Evolutionary conservation across 106 monocot genomes (phyloP).

Genomic region (Dendrobium nobile): DNA sequence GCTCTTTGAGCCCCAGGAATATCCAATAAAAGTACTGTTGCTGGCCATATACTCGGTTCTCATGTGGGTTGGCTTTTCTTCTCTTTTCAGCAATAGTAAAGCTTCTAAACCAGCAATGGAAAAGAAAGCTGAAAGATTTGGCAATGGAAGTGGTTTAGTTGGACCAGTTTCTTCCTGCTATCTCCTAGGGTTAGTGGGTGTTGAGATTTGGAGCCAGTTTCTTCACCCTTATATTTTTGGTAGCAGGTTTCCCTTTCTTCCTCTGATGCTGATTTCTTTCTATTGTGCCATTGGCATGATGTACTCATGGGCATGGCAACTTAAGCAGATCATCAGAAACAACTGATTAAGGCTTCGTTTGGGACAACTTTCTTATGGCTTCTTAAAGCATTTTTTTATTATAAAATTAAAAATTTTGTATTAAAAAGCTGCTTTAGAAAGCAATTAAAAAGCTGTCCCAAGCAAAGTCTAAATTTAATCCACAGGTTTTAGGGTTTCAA

Average conservation of each 20-base stretch:
- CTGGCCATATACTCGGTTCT: constrained; percentile 38
- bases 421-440: too few species aligned
- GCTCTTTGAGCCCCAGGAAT: constrained; percentile 78
- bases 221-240: constrained; percentile 62
- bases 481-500: not conserved
- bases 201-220: constrained; percentile 77
- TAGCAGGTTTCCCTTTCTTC: constrained; percentile 62
- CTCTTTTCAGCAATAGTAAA: constrained; percentile 23
- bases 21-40: constrained; percentile 69
- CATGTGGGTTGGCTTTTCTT: constrained; percentile 54
- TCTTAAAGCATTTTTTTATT: too few species aligned
- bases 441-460: too few species aligned
- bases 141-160: constrained; percentile 18
- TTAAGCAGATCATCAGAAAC: constrained; percentile 37
- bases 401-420: too few species aligned
- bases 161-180: constrained; percentile 41
- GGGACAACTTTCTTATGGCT: too few species aligned
- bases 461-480: not conserved
- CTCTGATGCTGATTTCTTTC: constrained; percentile 76
- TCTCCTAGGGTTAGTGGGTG: constrained; percentile 41
- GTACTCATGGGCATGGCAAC: constrained; percentile 95
- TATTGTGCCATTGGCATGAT: constrained; percentile 81
- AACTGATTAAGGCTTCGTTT: constrained; percentile 21
- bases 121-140: not conserved
- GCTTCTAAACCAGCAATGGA: not conserved